Conservation (phyloP, 257 asterid genomes). For the Lithospermum erythrorhizon region DNA sequence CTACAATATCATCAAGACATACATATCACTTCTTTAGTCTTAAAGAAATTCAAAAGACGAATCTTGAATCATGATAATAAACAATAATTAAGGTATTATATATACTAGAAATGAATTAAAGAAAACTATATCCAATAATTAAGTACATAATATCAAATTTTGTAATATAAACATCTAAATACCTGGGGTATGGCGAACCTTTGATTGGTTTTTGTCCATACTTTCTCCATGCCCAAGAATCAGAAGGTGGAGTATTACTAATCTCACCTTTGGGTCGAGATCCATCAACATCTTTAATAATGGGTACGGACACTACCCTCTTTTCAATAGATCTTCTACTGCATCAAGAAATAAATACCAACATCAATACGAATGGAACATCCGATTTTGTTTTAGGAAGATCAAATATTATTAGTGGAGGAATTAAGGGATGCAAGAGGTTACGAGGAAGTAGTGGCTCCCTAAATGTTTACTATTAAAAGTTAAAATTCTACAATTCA, state of each 20-base stretch:
- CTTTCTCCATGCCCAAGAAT: conserved; percentile 98
- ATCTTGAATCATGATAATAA: neutral
- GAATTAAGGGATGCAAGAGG: too few species aligned
- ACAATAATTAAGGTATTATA: neutral
- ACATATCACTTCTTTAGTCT: neutral
- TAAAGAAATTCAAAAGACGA: neutral
- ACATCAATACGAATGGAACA: too few species aligned
- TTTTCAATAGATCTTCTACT: conserved; percentile 63
- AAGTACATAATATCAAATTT: neutral
- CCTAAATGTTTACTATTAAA: too few species aligned
- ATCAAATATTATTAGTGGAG: too few species aligned
- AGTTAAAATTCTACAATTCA: too few species aligned
- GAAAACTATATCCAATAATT: too few species aligned
- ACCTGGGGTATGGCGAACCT: conserved; percentile 97
- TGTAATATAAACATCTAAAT: neutral
- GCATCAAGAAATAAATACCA: conserved; percentile 7
- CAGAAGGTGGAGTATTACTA: conserved; percentile 72
- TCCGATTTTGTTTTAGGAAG: too few species aligned
- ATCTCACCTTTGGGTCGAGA: conserved; percentile 61
- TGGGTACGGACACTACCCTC: conserved; percentile 66
- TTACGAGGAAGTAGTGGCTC: too few species aligned
- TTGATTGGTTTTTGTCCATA: conserved; percentile 93
- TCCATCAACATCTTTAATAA: conserved; percentile 67
- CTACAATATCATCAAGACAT: conserved; percentile 23
- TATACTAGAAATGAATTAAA: too few species aligned